Base-by-base conservation (phyloP, 2,329 filamentous ascomycete genomes). In the Ceratocystis colombiana region DNA sequence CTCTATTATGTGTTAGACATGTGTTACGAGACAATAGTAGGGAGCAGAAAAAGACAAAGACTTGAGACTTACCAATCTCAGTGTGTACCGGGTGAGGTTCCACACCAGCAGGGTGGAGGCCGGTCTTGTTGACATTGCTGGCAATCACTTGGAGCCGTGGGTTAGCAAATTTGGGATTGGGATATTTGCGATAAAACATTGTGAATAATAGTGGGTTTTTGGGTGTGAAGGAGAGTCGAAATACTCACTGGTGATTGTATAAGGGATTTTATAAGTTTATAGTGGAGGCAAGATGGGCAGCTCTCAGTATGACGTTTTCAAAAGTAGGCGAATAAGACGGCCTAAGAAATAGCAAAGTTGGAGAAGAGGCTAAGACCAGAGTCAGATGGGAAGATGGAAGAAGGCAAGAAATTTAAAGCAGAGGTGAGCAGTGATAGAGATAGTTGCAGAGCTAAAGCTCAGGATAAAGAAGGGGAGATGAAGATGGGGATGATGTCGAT, bases 1-100 rank as follows among this genome's bases (percentile, higher is more conserved):
- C 80, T 99, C 82, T 79, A 70, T 64, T 55, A 48, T 8, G 66
- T 62, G 67, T 70, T 68, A 69, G 68, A 69, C 67, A 70, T 20
- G 62, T 25, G 53, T 45, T 37, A 10, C 37, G 5, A n/a, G 45
- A 45, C 7, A 25, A 7, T 5, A 61, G 1, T 20, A 45, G 61
- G 44, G 22, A 3, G 4, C 7, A 46, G 6, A 37, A 22, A 41
- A 25, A 65, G 5, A 28, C 5, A 2, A 20, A 15, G 8, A 8
- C 55, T n/a, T 6, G 3, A n/a, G 41, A 68, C 77, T 70, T 80
- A 81, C 78, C 91, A 70, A 99, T 86, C 77, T 97, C 94, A 59
- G 94, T 97, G 84, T 96, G 93, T 76, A 95, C 88, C 73, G 83
- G 82, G 37, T 86, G 82, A 70, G 92, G 95, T 90, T 88, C 82